These are phyloP conservation scores for Typha latifolia DNA, from an alignment of 176 grass and related monocot genomes.

Conservation along the genomic window DNA sequence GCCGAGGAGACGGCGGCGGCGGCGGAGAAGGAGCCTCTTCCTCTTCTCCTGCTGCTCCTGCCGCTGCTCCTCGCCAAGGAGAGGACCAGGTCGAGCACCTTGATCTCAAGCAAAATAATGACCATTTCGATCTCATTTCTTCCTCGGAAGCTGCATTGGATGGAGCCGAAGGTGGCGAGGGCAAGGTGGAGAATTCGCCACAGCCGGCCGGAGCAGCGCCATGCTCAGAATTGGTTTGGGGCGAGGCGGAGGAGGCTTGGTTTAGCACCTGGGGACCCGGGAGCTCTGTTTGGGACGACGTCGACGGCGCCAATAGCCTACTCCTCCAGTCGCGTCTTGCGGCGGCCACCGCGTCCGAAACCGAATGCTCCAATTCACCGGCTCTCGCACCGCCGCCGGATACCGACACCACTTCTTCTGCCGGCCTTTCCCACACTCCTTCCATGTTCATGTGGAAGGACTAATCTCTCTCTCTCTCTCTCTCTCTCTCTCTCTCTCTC, in stretches of 20 bases:
- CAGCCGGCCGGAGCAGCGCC: conserved; percentile 3
- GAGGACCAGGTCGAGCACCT: conserved; percentile 1
- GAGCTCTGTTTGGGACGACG: conserved; percentile 91
- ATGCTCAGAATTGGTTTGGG: conserved; percentile 40
- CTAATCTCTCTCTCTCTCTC: conserved; percentile 8
- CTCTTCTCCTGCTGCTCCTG: conserved; percentile 33
- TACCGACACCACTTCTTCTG: conserved; percentile 19
- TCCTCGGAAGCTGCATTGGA: background rate
- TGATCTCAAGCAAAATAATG: too few relatives aligned
- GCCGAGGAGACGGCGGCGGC: conserved; percentile 38
- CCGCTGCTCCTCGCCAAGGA: conserved; percentile 32
- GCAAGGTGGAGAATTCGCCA: conserved; percentile 9
- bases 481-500: background rate
- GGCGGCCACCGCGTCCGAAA: background rate
- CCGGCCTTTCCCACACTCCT: conserved; percentile 16
- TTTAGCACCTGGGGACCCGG: conserved; percentile 83
- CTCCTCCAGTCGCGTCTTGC: conserved; percentile 69
- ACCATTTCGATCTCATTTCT: background rate
- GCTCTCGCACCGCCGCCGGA: too few relatives aligned
- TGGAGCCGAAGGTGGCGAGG: conserved; percentile 1
- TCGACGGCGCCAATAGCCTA: conserved; percentile 71
- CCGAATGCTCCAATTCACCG: background rate
- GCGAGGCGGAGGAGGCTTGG: conserved; percentile 74
- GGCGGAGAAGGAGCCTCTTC: conserved; percentile 37
- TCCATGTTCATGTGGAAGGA: conserved; percentile 42